Conservation (phyloP, 495 filamentous ascomycete species). For the Hypomontagnella submonticulosa region DNA sequence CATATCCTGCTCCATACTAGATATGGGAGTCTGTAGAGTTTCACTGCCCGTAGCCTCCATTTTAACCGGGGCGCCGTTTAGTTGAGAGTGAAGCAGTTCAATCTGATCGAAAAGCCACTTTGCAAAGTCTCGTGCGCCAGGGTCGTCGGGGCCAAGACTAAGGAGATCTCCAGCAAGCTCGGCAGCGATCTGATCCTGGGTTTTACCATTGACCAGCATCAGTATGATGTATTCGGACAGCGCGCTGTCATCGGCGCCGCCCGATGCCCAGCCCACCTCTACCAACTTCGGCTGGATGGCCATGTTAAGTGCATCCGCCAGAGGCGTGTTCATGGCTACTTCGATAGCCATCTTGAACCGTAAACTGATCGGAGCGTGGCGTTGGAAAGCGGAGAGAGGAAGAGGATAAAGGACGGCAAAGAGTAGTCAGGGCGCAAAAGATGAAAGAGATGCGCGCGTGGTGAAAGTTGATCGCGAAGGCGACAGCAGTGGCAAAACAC, state of each 20-base stretch:
- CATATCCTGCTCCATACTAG: slow-evolving; percentile 61
- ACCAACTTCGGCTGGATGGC: slow-evolving; percentile 91
- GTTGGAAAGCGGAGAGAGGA: slow-evolving; percentile 5
- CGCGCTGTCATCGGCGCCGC: slow-evolving; percentile 80
- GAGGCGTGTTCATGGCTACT: slow-evolving; percentile 75
- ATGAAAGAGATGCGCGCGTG: slow-evolving; percentile 27
- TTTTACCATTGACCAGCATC: slow-evolving; percentile 96
- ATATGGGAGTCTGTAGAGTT: slow-evolving; percentile 38
- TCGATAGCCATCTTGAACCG: slow-evolving; percentile 73
- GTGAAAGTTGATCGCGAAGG: slow-evolving; percentile 17
- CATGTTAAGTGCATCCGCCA: slow-evolving; percentile 81
- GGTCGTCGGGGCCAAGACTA: slow-evolving; percentile 82
- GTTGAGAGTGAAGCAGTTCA: slow-evolving; percentile 70
- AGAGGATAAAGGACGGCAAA: slow-evolving; percentile 20
- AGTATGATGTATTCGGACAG: slow-evolving; percentile 95
- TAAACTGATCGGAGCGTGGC: background rate
- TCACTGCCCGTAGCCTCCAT: slow-evolving; percentile 28
- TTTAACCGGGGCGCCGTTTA: slow-evolving; percentile 58
- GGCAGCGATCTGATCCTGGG: slow-evolving; percentile 84
- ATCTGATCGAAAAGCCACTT: slow-evolving; percentile 92
- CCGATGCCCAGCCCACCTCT: slow-evolving; percentile 92
- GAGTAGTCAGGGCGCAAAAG: background rate
- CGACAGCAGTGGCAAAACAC: slow-evolving; percentile 36
- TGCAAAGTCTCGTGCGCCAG: slow-evolving; percentile 83
- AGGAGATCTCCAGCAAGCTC: slow-evolving; percentile 92